phyloP scores from a whole-genome alignment of 2,329 filamentous ascomycete species.

The Fonsecaea pedrosoi region DNA sequence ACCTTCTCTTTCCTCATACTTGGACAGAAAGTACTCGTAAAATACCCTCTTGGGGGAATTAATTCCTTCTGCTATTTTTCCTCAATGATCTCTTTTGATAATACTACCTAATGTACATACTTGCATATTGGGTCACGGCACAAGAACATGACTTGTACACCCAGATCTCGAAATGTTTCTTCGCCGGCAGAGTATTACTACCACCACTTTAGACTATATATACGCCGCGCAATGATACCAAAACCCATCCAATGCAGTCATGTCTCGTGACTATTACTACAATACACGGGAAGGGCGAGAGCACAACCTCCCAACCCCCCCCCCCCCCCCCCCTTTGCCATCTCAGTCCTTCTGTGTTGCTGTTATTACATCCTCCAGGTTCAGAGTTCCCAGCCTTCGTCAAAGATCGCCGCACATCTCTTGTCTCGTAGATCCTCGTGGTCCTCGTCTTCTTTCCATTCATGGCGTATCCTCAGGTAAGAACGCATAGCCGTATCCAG shows the following conservation, averaged over 20 bases:
- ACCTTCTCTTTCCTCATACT: background rate
- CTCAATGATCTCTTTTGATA: too few relatives aligned
- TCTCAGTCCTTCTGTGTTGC: constrained; percentile 10
- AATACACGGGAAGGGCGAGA: constrained; percentile 18
- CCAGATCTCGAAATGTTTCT: background rate
- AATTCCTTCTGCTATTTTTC: too few relatives aligned
- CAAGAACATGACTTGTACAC: too few relatives aligned
- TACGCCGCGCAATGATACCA: background rate
- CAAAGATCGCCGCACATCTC: constrained; percentile 17
- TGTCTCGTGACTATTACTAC: constrained; percentile 24
- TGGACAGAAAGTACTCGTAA: background rate
- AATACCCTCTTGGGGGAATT: background rate
- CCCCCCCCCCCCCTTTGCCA: background rate
- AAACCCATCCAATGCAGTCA: constrained; percentile 5
- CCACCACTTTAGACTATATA: too few relatives aligned
- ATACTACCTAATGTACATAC: too few relatives aligned
- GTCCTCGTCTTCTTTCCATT: background rate
- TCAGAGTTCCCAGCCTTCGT: background rate
- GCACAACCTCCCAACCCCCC: background rate
- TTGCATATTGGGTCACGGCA: too few relatives aligned
- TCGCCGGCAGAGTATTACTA: background rate
- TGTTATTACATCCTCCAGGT: constrained; percentile 27
- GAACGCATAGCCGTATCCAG: constrained; percentile 26
- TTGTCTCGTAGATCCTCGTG: constrained; percentile 25
- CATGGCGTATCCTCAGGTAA: constrained; percentile 52